Conservation (phyloP, 2,329 filamentous ascomycete genomes). For the Pseudogymnoascus destructans region DNA sequence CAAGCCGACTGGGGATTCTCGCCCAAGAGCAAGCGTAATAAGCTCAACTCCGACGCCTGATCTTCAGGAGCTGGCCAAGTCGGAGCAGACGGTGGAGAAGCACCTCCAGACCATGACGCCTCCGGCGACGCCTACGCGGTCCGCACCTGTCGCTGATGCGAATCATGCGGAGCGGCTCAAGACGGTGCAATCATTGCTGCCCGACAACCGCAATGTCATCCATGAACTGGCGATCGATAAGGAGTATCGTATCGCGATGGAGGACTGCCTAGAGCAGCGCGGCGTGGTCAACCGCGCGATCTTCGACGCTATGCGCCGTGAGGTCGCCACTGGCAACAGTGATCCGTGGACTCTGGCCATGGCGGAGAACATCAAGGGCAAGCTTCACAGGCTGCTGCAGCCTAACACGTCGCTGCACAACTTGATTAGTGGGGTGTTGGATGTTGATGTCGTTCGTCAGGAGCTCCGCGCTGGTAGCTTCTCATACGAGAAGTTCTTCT, state of each 20-base stretch:
- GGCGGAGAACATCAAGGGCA: constrained; percentile 56
- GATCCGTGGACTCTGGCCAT: constrained; percentile 58
- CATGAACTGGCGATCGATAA: constrained; percentile 72
- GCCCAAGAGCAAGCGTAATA: constrained; percentile 50
- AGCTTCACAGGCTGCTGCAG: constrained; percentile 59
- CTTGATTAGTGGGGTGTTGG: constrained; percentile 62
- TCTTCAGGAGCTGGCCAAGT: constrained; percentile 31
- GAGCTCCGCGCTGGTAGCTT: constrained; percentile 62
- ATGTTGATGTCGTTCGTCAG: constrained; percentile 54
- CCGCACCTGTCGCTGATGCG: constrained; percentile 12
- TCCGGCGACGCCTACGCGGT: constrained; percentile 35
- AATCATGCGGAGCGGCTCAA: constrained; percentile 21
- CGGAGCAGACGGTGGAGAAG: constrained; percentile 31
- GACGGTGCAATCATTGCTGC: constrained; percentile 38
- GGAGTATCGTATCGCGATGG: constrained; percentile 57
- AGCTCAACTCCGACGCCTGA: constrained; percentile 28
- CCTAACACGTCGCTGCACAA: constrained; percentile 60
- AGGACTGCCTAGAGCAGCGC: constrained; percentile 46
- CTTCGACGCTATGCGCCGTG: constrained; percentile 45
- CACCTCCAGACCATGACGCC: constrained; percentile 38
- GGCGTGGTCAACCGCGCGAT: constrained; percentile 44
- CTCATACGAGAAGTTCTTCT: constrained; percentile 70
- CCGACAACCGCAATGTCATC: constrained; percentile 60
- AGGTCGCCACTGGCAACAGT: constrained; percentile 50
- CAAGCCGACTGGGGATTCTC: constrained; percentile 56